Evolutionary conservation across 805 yeast species (phyloP), one percentile per base, ranked within the genome.

Genomic region (Candida sakaeoensis): DNA sequence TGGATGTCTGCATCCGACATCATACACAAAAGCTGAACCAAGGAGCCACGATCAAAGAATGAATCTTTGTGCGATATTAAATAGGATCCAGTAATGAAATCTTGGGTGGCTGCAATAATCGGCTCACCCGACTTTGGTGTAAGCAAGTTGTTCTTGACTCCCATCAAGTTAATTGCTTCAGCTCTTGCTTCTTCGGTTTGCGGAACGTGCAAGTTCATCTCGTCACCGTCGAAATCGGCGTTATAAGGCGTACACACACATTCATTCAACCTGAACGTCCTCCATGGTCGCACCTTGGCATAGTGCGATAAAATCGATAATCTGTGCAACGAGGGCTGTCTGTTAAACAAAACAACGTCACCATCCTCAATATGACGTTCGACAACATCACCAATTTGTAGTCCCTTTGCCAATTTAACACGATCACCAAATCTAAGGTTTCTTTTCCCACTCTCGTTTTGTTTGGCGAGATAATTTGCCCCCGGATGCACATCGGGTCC

Each of bases 221-320:
- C 99, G 66, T 93, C 99, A 65, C 99, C 99, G 63, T 93, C 99
- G 60, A 93, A 93, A 76, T 93, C 99, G 28, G 99, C 99, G 61
- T 95, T 95, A 66, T 93, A 93, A 2, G 99, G 99, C 0, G 99
- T 93, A 69, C 99, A 93, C 8, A 93, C 99, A 82, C 99, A 93
- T 64, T 93, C 98, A 59, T 93, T 93, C 51, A 93, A 74, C 51
- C 99, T 74, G 68, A 93, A 87, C 2, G 99, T 93, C 68, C 99
- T 77, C 98, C 98, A 93, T 0, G 99, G 99, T 56, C 95, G 77
- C 52, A 93, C 82, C 57, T 88, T 90, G 34, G 96, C 99, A 63
- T 82, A 90, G 70, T 93, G 99, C 1, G 97, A 84, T 50, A 93
- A 70, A 63, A 93, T 93, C 2, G 97, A 89, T 36, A 93, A 70